Base-by-base conservation (phyloP, 805 yeast genomes). In the Maudiozyma saulgeensis region DNA sequence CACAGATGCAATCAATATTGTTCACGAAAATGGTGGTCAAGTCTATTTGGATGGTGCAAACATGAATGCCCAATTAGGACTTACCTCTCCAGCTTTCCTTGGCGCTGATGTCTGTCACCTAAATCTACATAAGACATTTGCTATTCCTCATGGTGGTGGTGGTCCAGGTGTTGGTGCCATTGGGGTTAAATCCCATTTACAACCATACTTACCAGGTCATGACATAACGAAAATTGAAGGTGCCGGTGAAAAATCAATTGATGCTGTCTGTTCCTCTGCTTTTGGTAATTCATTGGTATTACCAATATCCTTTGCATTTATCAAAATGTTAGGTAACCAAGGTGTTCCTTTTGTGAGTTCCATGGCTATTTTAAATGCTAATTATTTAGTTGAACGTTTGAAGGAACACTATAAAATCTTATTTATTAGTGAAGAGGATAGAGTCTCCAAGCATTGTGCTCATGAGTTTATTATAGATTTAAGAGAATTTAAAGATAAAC, bases 91-190 rank as follows among this genome's bases (percentile, higher is more conserved):
- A 9, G 99, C 98, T 51, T 97, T 89, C 63, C 73, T 93, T 58
- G 98, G 97, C 47, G 98, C 98, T 12, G 99, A 93, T 70, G 98
- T 93, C 41, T 93, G 99, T 68, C 99, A 93, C 63, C 77, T 93
- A 72, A 93, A 93, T 68, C 75, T 93, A 64, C 99, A 93, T 75
- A 93, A 93, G 72, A 93, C 99, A 0, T 93, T 93, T 74, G 89
- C 97, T 43, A 88, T 93, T 62, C 95, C 96, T 49, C 99, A 93
- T 63, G 99, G 99, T 63, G 99, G 99, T 64, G 99, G 99, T 66
- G 99, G 99, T 41, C 99, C 99, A 41, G 99, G 98, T 64, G 95
- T 89, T 61, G 99, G 97, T 18, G 98, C 98, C 46, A 93, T 93
- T 55, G 88, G 98, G 76, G 98, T 91, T 50, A 83, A 82, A 57